phyloP scores from a whole-genome alignment of 2,329 filamentous ascomycete genomes.

The Arthrobotrys sphaeroides region DNA sequence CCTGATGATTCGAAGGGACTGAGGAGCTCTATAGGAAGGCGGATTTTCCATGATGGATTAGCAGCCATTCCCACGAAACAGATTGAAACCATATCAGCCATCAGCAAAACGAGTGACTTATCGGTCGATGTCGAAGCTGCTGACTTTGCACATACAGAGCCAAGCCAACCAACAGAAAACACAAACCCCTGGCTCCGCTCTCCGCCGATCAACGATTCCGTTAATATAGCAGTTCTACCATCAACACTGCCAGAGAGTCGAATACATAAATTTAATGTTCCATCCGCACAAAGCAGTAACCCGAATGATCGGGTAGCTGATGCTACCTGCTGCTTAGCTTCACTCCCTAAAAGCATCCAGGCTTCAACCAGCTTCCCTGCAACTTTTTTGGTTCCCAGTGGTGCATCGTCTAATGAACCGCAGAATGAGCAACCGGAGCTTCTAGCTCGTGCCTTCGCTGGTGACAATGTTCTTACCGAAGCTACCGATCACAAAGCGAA shows the following conservation, averaged over 20 bases:
- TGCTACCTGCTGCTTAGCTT: neutral
- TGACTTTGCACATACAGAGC: neutral
- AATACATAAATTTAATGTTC: neutral
- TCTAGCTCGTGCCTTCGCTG: constrained; percentile 85
- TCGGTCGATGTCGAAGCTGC: neutral
- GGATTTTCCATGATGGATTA: constrained; percentile 63
- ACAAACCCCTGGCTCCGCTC: constrained; percentile 58
- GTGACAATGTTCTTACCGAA: constrained; percentile 82
- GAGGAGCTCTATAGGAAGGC: constrained; percentile 60
- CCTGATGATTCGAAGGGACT: constrained; percentile 58
- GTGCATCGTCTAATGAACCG: no score
- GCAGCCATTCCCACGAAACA: no score
- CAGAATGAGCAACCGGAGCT: constrained; percentile 65
- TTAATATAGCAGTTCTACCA: neutral
- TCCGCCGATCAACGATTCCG: neutral
- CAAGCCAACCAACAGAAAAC: constrained; percentile 58
- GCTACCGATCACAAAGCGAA: constrained; percentile 74
- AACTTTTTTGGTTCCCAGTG: neutral
- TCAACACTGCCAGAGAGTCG: neutral
- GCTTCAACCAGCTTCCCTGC: no score
- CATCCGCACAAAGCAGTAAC: neutral
- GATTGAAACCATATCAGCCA: neutral
- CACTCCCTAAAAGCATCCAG: neutral
- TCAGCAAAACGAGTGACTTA: neutral
- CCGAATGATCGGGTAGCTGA: neutral